phyloP scores from a whole-genome alignment of 768 basidiomycete species.

The Naganishia kalamii region DNA sequence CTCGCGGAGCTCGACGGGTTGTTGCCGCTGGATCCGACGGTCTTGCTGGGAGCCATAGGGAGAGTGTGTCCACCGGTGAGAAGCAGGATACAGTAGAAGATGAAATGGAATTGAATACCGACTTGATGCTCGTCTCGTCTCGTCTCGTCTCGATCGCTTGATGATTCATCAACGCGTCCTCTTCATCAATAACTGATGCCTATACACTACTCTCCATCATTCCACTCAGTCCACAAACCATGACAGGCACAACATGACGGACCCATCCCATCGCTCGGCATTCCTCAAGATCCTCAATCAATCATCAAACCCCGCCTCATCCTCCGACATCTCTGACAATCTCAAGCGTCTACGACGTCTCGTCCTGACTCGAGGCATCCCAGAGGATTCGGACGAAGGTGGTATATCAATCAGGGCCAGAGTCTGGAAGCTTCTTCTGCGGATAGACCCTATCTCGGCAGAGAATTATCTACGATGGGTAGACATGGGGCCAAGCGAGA shows the following conservation, averaged over 20 bases:
- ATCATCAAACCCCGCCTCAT: constrained; percentile 14
- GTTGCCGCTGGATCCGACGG: neutral
- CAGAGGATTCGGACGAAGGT: constrained; percentile 12
- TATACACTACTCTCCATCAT: neutral
- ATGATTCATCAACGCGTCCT: neutral
- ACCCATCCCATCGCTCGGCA: neutral
- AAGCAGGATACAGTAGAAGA: neutral
- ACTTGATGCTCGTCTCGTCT: too few relatives aligned
- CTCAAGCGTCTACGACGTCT: constrained; percentile 70
- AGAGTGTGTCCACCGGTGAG: neutral
- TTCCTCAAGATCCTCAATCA: constrained; percentile 12
- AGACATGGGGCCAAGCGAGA: constrained; percentile 38
- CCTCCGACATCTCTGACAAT: constrained; percentile 16
- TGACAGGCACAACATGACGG: neutral
- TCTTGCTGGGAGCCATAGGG: constrained; percentile 1
- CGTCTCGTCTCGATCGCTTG: neutral
- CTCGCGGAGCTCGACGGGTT: neutral
- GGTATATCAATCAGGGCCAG: constrained; percentile 32
- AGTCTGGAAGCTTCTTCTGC: constrained; percentile 90
- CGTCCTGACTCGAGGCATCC: constrained; percentile 55
- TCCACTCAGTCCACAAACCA: neutral
- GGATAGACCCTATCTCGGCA: constrained; percentile 70
- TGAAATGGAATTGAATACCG: neutral
- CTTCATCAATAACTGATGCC: neutral
- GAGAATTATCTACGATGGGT: constrained; percentile 50